Conservation (phyloP, 164 flowering plant genomes). For the Cinnamomum micranthum region DNA sequence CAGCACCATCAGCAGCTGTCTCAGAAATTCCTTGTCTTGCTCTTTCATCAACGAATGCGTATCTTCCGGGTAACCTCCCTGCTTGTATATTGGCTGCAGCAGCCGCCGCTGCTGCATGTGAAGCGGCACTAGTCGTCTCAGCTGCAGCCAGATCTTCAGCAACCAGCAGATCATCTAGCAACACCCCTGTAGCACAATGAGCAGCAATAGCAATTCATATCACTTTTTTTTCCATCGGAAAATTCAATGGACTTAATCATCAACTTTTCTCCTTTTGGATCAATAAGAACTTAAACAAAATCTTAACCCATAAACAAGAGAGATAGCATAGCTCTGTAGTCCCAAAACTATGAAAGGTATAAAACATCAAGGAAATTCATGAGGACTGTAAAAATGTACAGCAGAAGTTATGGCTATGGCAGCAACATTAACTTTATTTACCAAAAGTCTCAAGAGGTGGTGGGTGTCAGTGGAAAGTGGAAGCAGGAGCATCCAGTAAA, state of each 20-base stretch:
- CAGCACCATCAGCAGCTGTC: constrained; percentile 73
- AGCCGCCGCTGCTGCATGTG: constrained; percentile 95
- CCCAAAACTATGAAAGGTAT: background rate
- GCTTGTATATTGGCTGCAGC: constrained; percentile 63
- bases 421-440: too few relatives aligned
- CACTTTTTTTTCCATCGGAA: too few relatives aligned
- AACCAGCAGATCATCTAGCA: constrained; percentile 92
- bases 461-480: too few relatives aligned
- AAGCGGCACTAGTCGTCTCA: constrained; percentile 90
- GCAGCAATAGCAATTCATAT: background rate
- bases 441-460: too few relatives aligned
- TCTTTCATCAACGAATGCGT: constrained; percentile 71
- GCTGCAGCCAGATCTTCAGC: constrained; percentile 98
- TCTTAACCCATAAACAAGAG: background rate
- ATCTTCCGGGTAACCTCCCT: constrained; percentile 59
- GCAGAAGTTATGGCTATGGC: too few relatives aligned
- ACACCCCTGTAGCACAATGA: constrained; percentile 50
- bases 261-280: background rate
- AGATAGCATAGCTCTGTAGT: background rate
- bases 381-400: background rate
- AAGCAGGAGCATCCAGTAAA: too few relatives aligned
- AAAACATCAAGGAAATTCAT: background rate
- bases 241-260: background rate
- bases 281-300: background rate
- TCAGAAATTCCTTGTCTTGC: constrained; percentile 37